Percentiles rank a stretch among this genome's conserved stretches.
These are phyloP conservation scores for Wallacemonas rigidus DNA, from an alignment of 208 protist genomes.

Conservation along the genomic window DNA sequence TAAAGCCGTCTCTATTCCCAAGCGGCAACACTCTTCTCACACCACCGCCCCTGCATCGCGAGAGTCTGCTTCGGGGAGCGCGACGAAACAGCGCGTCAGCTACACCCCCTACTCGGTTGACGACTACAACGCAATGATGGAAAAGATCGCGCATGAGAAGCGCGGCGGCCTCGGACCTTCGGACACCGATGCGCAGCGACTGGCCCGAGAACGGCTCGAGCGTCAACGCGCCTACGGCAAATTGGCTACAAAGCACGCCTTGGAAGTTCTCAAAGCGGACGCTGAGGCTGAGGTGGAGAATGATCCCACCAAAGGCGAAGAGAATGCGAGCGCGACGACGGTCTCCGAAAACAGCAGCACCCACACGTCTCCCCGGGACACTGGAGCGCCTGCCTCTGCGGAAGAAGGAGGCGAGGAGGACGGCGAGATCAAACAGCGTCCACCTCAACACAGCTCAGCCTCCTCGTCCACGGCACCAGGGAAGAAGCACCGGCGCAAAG, in stretches of 20 bases:
- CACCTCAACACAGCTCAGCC: background rate
- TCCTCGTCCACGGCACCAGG: background rate
- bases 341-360: no score
- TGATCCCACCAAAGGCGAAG: background rate
- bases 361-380: background rate
- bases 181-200: conserved; percentile 82
- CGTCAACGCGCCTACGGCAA: conserved; percentile 60
- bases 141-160: conserved; percentile 39
- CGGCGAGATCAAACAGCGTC: background rate
- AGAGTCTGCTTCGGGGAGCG: background rate
- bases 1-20: background rate
- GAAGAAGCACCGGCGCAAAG: conserved; percentile 9
- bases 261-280: conserved; percentile 20
- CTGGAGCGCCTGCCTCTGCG: background rate
- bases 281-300: conserved; percentile 11
- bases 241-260: conserved; percentile 30
- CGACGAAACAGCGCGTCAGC: conserved; percentile 8
- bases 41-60: background rate
- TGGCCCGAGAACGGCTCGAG: conserved; percentile 44
- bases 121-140: conserved; percentile 75
- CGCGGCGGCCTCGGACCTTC: conserved; percentile 54
- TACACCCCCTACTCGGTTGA: conserved; percentile 73
- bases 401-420: background rate
- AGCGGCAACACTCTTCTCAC: background rate
- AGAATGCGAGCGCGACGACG: background rate